Evolutionary conservation across 1,139 yeast genomes (phyloP), one percentile per base, ranked within the genome.

Genomic region (Entelexis paramagnoliae): DNA sequence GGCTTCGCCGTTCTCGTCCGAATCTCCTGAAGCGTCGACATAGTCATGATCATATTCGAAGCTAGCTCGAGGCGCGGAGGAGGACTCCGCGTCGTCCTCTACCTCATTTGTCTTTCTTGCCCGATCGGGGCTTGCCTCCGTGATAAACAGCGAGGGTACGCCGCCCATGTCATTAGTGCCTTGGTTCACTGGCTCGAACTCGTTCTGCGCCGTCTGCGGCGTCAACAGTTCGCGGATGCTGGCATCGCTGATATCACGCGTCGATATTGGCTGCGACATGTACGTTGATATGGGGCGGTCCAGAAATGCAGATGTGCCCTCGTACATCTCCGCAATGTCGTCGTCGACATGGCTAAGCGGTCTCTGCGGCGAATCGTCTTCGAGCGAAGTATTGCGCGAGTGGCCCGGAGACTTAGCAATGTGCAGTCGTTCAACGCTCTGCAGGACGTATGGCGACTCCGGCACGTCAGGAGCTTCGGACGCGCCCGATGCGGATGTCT

Each of bases 271-370:
- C 9, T 58, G 55, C 26, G 58, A 55, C 44, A 61, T 57, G 47
- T 63, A 60, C 26, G 62, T 59, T 32, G 67, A 60, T 14, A 62
- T 55, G 9, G 68, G 67, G 13, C 68, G 59, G 16, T 58, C 50
- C 39, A 67, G 53, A 44, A 62, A 65, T 28, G 61, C 61, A 7
- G 60, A 55, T 5, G 68, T 59, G 49, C 64, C 63, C 29, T 60
- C 60, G 51, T 67, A 67, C 41, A 68, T 57, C 39, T 60, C 69
- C n/a, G 66, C 63, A 26, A 68, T 58, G 34, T 64, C 69, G 0
- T 61, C 58, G 42, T 60, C 63, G n/a, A 51, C 41, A 20, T 50
- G 48, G 50, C 52, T 50, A 19, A 32, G 24, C 16, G 57, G 51
- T 24, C 51, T 22, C 16, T 33, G 29, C 17, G 38, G 41, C 13